Evolutionary conservation across 495 filamentous ascomycete genomes (phyloP).

Genomic region (Xylaria palmicola): DNA sequence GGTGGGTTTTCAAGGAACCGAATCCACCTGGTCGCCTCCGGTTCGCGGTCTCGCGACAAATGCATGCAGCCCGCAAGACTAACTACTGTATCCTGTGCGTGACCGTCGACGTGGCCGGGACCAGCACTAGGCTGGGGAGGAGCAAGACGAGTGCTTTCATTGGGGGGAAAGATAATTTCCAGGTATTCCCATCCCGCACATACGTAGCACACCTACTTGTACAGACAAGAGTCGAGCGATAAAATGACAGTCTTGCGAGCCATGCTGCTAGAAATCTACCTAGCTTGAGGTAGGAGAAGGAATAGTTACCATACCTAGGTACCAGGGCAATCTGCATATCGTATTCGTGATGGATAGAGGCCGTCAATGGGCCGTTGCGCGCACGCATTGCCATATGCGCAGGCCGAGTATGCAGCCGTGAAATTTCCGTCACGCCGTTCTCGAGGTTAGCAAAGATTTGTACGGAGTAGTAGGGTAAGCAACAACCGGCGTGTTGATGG

Average conservation of each 20-base stretch:
- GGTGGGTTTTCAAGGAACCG: constrained; percentile 5
- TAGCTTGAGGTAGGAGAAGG: background rate
- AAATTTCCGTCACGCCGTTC: background rate
- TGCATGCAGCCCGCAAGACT: constrained; percentile 11
- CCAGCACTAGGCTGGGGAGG: background rate
- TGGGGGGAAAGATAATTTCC: no score
- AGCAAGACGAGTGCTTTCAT: no score
- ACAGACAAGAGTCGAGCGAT: constrained; percentile 2
- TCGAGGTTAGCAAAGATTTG: background rate
- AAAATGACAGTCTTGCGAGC: background rate
- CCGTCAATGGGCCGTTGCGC: background rate
- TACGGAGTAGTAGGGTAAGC: background rate
- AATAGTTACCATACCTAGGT: background rate
- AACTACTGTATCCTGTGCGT: constrained; percentile 13
- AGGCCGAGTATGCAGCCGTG: constrained; percentile 3
- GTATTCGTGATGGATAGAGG: constrained; percentile 2
- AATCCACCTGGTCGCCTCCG: constrained; percentile 11
- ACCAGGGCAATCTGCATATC: background rate
- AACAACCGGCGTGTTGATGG: background rate
- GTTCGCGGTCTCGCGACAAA: constrained; percentile 9
- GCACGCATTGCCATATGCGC: background rate
- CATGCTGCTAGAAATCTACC: no score
- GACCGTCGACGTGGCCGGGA: constrained; percentile 14
- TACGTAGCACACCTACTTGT: background rate
- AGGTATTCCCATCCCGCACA: background rate